Evolutionary conservation across 1,139 yeast genomes (phyloP).

Genomic region (Zygosaccharomyces sapae): DNA sequence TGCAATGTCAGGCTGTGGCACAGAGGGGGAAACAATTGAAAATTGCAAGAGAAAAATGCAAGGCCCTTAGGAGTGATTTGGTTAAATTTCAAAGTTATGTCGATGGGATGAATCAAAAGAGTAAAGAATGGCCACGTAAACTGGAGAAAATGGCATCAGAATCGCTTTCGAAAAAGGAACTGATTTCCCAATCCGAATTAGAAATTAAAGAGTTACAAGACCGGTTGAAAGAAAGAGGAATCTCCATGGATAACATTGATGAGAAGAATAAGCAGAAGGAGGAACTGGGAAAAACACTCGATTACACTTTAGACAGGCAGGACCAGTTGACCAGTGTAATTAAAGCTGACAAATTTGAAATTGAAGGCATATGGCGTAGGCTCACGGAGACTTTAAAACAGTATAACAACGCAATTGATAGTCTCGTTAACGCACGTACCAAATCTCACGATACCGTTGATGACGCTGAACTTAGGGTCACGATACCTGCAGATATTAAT

Average conservation of each 20-base stretch:
- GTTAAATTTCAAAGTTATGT: constrained; percentile 67
- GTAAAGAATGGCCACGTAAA: constrained; percentile 59
- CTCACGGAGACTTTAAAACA: constrained; percentile 50
- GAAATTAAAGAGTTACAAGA: constrained; percentile 48
- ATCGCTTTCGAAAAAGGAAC: constrained; percentile 45
- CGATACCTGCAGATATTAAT: constrained; percentile 33
- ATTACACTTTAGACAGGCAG: constrained; percentile 44
- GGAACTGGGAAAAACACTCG: constrained; percentile 53
- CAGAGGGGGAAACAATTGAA: constrained; percentile 42
- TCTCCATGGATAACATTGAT: constrained; percentile 60
- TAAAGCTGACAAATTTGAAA: constrained; percentile 46
- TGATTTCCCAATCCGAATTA: constrained; percentile 42
- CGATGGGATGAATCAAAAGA: constrained; percentile 60
- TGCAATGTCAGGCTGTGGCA: constrained; percentile 33
- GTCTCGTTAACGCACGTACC: constrained; percentile 26
- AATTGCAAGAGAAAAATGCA: constrained; percentile 51
- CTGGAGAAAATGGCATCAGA: constrained; percentile 55
- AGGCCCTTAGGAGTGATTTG: constrained; percentile 68
- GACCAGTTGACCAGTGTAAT: constrained; percentile 40
- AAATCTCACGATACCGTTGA: constrained; percentile 37
- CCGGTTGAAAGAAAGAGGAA: constrained; percentile 51
- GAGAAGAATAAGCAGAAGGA: constrained; percentile 51
- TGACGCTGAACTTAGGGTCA: constrained; percentile 32
- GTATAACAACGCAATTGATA: constrained; percentile 53
- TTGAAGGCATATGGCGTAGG: constrained; percentile 47